Conservation (phyloP, 2,329 filamentous ascomycete species). For the Penicillium palitans region DNA sequence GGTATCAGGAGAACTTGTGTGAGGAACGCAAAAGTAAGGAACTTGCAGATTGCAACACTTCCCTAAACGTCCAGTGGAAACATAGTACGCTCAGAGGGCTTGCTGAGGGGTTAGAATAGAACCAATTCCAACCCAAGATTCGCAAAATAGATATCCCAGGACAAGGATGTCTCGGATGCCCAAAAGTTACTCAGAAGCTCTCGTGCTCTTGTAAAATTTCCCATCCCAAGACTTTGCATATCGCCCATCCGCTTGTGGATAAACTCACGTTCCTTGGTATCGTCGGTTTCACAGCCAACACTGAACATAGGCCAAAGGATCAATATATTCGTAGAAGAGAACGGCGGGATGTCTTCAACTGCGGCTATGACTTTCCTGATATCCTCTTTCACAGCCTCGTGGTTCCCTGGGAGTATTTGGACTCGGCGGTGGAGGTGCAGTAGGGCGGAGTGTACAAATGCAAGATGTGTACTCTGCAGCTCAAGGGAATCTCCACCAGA, state of each 20-base stretch:
- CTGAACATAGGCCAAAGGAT: slow-evolving; percentile 38
- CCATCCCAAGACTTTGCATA: slow-evolving; percentile 32
- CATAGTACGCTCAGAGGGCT: background rate
- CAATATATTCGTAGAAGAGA: slow-evolving; percentile 31
- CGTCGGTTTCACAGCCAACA: slow-evolving; percentile 31
- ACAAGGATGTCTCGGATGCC: slow-evolving; percentile 18
- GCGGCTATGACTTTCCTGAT: slow-evolving; percentile 23
- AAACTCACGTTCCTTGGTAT: slow-evolving; percentile 14
- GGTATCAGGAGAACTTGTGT: no score
- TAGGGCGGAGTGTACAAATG: slow-evolving; percentile 31
- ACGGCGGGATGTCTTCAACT: slow-evolving; percentile 18
- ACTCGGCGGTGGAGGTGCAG: slow-evolving; percentile 33
- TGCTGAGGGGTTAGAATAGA: slow-evolving; percentile 19
- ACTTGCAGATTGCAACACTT: no score
- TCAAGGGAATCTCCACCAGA: slow-evolving; percentile 10
- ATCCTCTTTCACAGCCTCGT: slow-evolving; percentile 23
- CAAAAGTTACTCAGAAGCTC: slow-evolving; percentile 25
- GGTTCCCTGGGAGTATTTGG: slow-evolving; percentile 18
- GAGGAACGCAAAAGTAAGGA: no score
- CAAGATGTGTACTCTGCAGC: slow-evolving; percentile 25
- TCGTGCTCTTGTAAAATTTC: slow-evolving; percentile 30
- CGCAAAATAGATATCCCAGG: slow-evolving; percentile 27
- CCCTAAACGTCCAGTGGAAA: no score
- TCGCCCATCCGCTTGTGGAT: slow-evolving; percentile 29
- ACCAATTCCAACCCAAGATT: slow-evolving; percentile 25